Base-by-base conservation (phyloP, 208 protist genomes). In the Leishmania amazonensis region DNA sequence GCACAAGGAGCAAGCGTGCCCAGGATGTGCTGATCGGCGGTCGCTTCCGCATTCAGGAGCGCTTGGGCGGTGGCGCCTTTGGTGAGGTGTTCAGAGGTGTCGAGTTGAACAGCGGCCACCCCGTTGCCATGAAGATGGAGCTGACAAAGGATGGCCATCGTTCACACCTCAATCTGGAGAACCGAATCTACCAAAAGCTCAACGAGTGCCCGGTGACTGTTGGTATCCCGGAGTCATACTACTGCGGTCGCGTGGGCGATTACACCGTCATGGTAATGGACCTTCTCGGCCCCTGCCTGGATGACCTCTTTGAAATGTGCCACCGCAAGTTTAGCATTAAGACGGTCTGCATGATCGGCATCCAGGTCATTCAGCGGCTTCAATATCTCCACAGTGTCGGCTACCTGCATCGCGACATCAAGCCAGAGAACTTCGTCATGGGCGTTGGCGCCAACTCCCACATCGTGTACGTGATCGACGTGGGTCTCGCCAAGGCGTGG, bases 201-300 rank as follows among this genome's bases (percentile, higher is more conserved):
- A 93, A 95, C 75, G 89, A 89, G 42, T 89, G 86, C 71, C 81
- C 83, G 2, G 71, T 89, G 28, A 88, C 87, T 47, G 91, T 99
- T 11, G 99, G 99, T 47, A 98, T 99, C 42, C 98, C 99, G 0
- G 84, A 93, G 42, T 90, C 99, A 1, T 96, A 96, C 83, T 99
- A 97, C 87, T 99, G 91, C 85, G 99, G 99, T 2, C 68, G 94
- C 7, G 98, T 99, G 54, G 98, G 98, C 2, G 97, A 99, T 58
- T 99, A 99, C 86, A 99, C 99, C 78, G 98, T 99, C 19, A 97
- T 99, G 90, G 99, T 99, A 38, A 99, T 99, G 89, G 99, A 99
- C 70, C 87, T 99, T 15, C 90, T 99, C 0, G 99, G 99, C 0
- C 99, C 99, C 17, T 98, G 90, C 71, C 90, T 99, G 17, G 99